Base-by-base conservation (phyloP, 257 asterid species). In the Ocimum tenuiflorum region DNA sequence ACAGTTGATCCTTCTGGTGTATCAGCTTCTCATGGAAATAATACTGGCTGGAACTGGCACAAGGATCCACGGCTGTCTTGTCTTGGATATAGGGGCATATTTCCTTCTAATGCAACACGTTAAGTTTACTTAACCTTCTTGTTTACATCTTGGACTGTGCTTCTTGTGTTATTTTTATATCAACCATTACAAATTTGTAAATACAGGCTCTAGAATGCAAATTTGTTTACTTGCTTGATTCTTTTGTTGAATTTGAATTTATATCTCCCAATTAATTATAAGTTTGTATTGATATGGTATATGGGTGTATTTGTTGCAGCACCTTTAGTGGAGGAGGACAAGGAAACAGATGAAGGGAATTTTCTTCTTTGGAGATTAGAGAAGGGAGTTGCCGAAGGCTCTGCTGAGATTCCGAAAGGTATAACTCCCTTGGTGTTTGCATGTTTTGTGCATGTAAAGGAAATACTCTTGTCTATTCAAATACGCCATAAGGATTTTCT, bases 381-480 rank as follows among this genome's bases (percentile, higher is more conserved):
- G 84, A 82, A 85, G 73, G 96, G 98, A 67, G 82, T 91, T 49
- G 96, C 98, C 1, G 96, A 89, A 82, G 98, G 98, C 77, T 68
- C 98, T 18, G 50, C 77, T 51, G 98, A 91, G 82, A 89, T 91
- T 63, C 91, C 95, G 15, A 89, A 87, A 85, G 96, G 98, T 91
- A 33, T 33, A 2, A 35, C 45, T 53, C 5, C 6, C 1, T 52
- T 50, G 35, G 4, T 17, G 41, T 31, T 43, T 12, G 31, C 12
- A 23, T 31, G 17, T 18, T 68, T 45, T 39, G 29, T 39, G 8
- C 43, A 18, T 59, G 58, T 73, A 42, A 13, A 23, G 60, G 56
- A 54, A 39, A n/a, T n/a, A n/a, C n/a, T n/a, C n/a, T n/a, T n/a
- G n/a, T n/a, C n/a, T n/a, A n/a, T n/a, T n/a, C n/a, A n/a, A n/a